Conservation (phyloP, 176 grass and related monocot species). For the Raddia distichophylla region DNA sequence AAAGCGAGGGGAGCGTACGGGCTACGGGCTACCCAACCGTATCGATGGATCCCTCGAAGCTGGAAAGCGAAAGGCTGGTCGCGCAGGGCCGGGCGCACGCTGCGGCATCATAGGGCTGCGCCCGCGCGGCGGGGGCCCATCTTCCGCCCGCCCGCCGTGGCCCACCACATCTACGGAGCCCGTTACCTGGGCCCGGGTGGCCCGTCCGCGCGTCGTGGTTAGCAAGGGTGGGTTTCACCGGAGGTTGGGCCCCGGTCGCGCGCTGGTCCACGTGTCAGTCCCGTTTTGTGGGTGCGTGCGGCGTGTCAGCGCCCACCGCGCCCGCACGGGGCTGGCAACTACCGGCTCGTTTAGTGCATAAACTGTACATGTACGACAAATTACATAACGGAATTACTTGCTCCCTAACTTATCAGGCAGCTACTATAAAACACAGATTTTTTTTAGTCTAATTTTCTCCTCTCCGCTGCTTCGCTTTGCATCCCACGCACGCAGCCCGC, state of each 20-base stretch:
- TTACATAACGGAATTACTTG: no score
- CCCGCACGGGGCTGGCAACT: not conserved
- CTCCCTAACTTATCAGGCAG: no score
- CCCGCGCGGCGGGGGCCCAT: not conserved
- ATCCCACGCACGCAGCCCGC: no score
- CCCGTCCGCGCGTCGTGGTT: not conserved
- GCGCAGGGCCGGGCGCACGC: not conserved
- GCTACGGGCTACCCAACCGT: not conserved
- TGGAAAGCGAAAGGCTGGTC: not conserved
- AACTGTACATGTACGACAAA: no score
- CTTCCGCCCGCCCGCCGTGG: not conserved
- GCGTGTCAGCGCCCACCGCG: not conserved
- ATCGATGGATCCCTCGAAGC: not conserved
- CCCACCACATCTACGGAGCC: not conserved
- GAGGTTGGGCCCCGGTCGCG: not conserved
- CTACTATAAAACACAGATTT: no score
- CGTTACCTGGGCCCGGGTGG: not conserved
- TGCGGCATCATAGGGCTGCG: constrained; percentile 1
- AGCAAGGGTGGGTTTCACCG: not conserved
- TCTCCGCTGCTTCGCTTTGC: no score
- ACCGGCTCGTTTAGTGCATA: no score
- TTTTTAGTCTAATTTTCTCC: no score
- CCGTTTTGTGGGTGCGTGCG: fast-evolving
- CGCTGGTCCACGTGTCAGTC: not conserved
- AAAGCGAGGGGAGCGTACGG: not conserved